These are phyloP conservation scores for Candida pseudoviswanathii DNA, from an alignment of 1,139 yeast genomes.

Conservation along the genomic window DNA sequence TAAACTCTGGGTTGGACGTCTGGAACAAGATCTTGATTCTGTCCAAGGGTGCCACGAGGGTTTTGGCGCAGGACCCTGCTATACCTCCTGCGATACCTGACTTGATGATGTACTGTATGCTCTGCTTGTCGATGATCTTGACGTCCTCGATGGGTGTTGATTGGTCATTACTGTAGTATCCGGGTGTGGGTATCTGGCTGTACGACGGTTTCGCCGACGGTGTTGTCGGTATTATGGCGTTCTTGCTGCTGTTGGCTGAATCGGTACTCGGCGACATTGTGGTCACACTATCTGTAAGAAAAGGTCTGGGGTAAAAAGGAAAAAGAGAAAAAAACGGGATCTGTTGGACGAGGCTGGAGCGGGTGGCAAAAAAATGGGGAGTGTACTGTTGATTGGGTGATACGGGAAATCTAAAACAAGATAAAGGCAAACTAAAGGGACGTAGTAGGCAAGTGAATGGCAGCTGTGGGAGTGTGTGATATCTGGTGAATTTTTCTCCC, in stretches of 20 bases:
- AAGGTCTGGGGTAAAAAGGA: conserved; percentile 7
- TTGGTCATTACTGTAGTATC: conserved; percentile 26
- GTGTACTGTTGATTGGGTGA: too few species aligned
- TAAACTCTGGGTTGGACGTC: conserved; percentile 88
- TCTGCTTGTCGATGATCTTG: conserved; percentile 54
- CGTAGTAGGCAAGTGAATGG: too few species aligned
- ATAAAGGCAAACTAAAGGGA: too few species aligned
- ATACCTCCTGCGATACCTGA: conserved; percentile 95
- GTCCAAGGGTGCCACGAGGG: conserved; percentile 93
- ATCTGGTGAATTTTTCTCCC: too few species aligned
- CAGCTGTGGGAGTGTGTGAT: too few species aligned
- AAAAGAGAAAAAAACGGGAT: background rate
- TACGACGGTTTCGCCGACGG: conserved; percentile 5
- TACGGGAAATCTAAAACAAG: too few species aligned
- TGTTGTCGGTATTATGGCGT: conserved; percentile 5
- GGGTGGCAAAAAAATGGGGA: too few species aligned
- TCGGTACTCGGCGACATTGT: background rate
- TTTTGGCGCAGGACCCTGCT: conserved; percentile 95
- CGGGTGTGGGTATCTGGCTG: conserved; percentile 13
- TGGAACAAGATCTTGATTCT: conserved; percentile 93
- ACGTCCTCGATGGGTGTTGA: conserved; percentile 30
- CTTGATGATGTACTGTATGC: conserved; percentile 74
- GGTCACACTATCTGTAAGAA: background rate
- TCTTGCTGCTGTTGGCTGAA: background rate
- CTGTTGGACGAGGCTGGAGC: background rate